These are phyloP conservation scores for Naganishia vishniacii DNA, from an alignment of 768 basidiomycete species.

Conservation along the genomic window DNA sequence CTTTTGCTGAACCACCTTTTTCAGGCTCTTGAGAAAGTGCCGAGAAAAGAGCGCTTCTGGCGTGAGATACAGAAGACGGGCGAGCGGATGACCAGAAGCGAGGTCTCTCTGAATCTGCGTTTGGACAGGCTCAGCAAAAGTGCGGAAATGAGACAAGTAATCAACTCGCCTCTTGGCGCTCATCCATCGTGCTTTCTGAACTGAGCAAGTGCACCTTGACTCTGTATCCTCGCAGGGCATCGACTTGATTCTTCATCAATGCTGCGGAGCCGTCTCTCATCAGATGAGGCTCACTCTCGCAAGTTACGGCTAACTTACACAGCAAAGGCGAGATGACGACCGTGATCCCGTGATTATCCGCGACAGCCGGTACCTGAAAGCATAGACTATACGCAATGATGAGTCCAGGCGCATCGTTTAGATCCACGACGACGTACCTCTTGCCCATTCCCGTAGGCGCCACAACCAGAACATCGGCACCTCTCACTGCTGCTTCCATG, in stretches of 20 bases:
- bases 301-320: constrained; percentile 26
- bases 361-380: constrained; percentile 46
- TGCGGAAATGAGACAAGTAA: not conserved
- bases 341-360: constrained; percentile 43
- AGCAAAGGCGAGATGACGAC: constrained; percentile 46
- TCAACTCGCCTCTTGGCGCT: constrained; percentile 32
- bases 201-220: constrained; percentile 40
- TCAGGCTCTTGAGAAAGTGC: constrained; percentile 31
- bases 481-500: constrained; percentile 39
- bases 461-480: constrained; percentile 44
- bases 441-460: constrained; percentile 48
- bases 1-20: constrained; percentile 36
- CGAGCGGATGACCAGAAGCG: constrained; percentile 39
- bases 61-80: constrained; percentile 45
- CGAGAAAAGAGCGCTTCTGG: constrained; percentile 42
- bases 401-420: not conserved
- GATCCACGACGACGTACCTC: constrained; percentile 29
- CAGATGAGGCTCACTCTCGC: not conserved
- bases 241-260: constrained; percentile 46
- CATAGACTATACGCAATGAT: constrained; percentile 34
- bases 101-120: constrained; percentile 40
- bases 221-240: constrained; percentile 32
- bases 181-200: constrained; percentile 31
- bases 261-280: constrained; percentile 26
- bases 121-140: not conserved